Percentiles rank a stretch among this genome's conserved stretches.
Conservation (phyloP, 176 grass and related monocot species). For the Guadua angustifolia region DNA sequence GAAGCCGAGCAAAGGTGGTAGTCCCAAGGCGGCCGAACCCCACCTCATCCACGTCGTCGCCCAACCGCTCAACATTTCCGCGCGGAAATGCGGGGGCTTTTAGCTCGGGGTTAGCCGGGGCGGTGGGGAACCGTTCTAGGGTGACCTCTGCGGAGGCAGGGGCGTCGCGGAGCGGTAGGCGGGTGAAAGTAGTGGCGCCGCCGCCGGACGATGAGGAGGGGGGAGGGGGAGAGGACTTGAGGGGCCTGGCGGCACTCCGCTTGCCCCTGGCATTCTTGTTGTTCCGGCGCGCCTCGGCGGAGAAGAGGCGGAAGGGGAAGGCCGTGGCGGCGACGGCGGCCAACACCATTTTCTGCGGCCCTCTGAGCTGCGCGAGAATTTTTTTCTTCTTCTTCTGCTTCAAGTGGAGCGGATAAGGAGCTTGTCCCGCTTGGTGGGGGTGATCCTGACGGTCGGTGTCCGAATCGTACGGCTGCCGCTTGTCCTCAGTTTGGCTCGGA, state of each 20-base stretch:
- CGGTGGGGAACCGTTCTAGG: slow-evolving; percentile 59
- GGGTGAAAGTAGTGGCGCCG: slow-evolving; percentile 74
- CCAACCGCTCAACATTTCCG: slow-evolving; percentile 25
- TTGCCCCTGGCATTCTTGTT: slow-evolving; percentile 29
- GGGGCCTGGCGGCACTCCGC: slow-evolving; percentile 41
- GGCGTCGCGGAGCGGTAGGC: slow-evolving; percentile 64
- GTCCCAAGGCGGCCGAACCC: neutral
- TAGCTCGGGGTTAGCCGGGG: slow-evolving; percentile 17
- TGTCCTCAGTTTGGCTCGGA: too few species aligned
- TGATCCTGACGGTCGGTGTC: too few species aligned
- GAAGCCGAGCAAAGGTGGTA: slow-evolving; percentile 20
- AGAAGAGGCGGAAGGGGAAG: slow-evolving; percentile 66
- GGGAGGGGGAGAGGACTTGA: slow-evolving; percentile 44
- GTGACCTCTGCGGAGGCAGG: slow-evolving; percentile 51
- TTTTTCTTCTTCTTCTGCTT: neutral
- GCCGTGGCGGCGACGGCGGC: slow-evolving; percentile 55
- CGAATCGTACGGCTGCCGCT: too few species aligned
- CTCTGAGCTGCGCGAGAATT: neutral
- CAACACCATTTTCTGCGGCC: slow-evolving; percentile 47
- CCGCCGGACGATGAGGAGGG: slow-evolving; percentile 39
- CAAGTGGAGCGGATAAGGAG: slow-evolving; percentile 42
- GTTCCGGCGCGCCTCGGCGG: slow-evolving; percentile 57
- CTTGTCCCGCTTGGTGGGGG: too few species aligned
- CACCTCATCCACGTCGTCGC: slow-evolving; percentile 40
- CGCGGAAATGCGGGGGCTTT: slow-evolving; percentile 18